Conservation (phyloP, 768 basidiomycete species). For the Megacollybia marginata region DNA sequence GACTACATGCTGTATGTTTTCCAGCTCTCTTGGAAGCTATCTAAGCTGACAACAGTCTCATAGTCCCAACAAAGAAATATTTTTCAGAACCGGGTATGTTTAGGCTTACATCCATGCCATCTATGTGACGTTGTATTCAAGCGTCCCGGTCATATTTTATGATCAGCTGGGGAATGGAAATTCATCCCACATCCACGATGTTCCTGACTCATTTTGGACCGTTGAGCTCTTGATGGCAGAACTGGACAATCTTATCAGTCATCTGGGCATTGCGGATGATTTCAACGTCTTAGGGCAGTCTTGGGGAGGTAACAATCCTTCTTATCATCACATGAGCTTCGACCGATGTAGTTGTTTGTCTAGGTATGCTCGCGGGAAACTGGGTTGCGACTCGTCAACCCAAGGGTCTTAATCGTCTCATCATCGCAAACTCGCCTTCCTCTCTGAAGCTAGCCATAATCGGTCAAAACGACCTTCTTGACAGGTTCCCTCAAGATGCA, state of each 20-base stretch:
- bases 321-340: not conserved
- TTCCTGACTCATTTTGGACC: constrained; percentile 38
- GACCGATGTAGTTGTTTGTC: too few relatives aligned
- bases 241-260: constrained; percentile 33
- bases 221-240: constrained; percentile 38
- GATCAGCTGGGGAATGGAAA: constrained; percentile 19
- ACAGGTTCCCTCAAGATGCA: constrained; percentile 31
- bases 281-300: constrained; percentile 45
- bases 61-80: not conserved
- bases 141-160: not conserved
- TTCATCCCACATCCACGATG: constrained; percentile 41
- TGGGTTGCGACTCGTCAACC: constrained; percentile 12
- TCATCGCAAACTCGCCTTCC: constrained; percentile 24
- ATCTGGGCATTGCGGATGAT: constrained; percentile 31
- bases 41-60: not conserved
- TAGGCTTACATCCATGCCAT: not conserved
- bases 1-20: not conserved
- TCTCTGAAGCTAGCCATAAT: constrained; percentile 20
- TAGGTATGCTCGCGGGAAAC: constrained; percentile 33
- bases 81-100: not conserved
- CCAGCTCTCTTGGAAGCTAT: not conserved
- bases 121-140: not conserved
- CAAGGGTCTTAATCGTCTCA: constrained; percentile 16
- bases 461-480: constrained; percentile 17
- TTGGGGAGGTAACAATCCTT: constrained; percentile 24